Evolutionary conservation across 2,329 filamentous ascomycete genomes (phyloP).

Genomic region (Hymenoscyphus albidus): DNA sequence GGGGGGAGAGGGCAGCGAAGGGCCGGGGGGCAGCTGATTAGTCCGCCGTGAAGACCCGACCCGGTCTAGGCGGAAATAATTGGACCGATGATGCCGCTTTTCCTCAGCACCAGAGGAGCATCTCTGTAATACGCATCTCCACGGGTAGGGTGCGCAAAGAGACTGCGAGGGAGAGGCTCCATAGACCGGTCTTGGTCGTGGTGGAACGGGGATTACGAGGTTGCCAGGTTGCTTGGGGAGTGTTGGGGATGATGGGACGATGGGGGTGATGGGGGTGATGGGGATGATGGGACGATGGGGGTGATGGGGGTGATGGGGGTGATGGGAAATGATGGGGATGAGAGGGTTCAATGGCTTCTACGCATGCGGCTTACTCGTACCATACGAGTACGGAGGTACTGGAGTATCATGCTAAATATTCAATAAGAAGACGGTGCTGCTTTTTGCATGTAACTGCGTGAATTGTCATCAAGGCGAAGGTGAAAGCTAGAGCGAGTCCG

Average conservation of each 20-base stretch:
- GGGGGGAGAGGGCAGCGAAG: background rate
- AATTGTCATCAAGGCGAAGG: background rate
- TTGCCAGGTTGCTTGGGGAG: background rate
- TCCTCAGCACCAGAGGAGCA: background rate
- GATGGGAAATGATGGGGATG: no score
- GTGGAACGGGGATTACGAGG: background rate
- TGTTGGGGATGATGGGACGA: no score
- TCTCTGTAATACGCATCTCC: background rate
- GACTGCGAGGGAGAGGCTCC: background rate
- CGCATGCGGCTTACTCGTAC: background rate
- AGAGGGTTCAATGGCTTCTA: background rate
- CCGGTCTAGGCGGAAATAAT: conserved; percentile 8
- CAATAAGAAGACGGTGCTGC: background rate
- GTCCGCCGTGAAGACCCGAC: background rate
- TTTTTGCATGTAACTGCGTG: background rate
- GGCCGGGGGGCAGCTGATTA: background rate
- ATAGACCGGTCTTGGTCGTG: background rate
- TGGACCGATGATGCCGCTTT: background rate
- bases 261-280: no score
- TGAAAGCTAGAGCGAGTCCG: background rate
- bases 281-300: no score
- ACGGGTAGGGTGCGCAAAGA: background rate
- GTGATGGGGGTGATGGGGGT: no score
- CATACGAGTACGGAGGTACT: no score
- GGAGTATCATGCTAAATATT: background rate